phyloP scores from a whole-genome alignment of 495 filamentous ascomycete species.

The Aspergillus baeticus region DNA sequence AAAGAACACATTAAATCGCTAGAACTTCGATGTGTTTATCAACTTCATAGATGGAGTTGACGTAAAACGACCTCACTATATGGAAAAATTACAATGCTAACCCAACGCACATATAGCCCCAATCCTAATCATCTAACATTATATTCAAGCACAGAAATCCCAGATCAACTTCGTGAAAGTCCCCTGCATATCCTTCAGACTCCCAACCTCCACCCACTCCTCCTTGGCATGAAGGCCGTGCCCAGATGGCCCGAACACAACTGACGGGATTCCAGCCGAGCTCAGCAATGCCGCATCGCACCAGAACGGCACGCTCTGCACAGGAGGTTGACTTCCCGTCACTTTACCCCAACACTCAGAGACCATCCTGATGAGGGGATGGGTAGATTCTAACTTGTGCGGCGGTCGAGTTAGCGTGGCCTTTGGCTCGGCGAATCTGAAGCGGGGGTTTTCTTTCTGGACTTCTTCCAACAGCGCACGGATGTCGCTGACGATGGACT shows the following conservation, averaged over 20 bases:
- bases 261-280: slow-evolving; percentile 35
- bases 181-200: slow-evolving; percentile 24
- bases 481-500: slow-evolving; percentile 31
- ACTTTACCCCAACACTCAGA: slow-evolving; percentile 19
- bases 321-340: slow-evolving; percentile 14
- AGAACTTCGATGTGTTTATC: no score
- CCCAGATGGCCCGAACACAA: slow-evolving; percentile 44
- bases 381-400: slow-evolving; percentile 27
- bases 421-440: slow-evolving; percentile 29
- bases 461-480: slow-evolving; percentile 21
- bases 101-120: no score
- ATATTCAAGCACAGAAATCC: slow-evolving; percentile 30
- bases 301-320: slow-evolving; percentile 36
- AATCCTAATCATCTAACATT: neutral
- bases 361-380: slow-evolving; percentile 34
- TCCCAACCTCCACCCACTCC: slow-evolving; percentile 45
- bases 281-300: slow-evolving; percentile 43
- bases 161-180: slow-evolving; percentile 23
- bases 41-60: no score
- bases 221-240: slow-evolving; percentile 44
- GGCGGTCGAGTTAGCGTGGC: slow-evolving; percentile 35
- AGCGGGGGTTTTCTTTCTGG: slow-evolving; percentile 19
- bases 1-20: no score
- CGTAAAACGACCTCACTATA: no score
- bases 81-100: no score